Evolutionary conservation across 176 grass and related monocot genomes (phyloP), one percentile per base, ranked within the genome.

Genomic region (Aegilops tauschii): DNA sequence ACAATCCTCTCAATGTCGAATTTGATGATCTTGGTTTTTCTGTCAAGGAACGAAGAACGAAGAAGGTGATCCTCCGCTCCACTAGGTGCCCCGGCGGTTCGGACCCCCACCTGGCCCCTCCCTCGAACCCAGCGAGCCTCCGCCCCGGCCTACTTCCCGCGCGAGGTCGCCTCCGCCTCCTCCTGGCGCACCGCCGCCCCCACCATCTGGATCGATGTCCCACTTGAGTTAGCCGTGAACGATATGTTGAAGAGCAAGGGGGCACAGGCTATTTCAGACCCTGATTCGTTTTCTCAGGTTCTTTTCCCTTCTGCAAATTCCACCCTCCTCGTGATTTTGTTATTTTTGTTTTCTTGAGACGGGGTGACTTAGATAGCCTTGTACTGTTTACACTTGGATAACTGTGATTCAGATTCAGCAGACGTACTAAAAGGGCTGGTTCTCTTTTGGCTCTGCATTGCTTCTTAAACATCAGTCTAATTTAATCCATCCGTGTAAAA

Each of bases 161-260:
- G 35, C 35, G 35, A 36, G 5, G 35, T 36, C 35, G 35, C 35
- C 35, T 36, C 23, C 35, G 35, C 35, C 35, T 36, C 35, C 35
- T 36, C 35, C 35, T 36, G 35, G 35, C 35, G 35, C 35, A 36
- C 5, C 35, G 35, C 35, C 35, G 35, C 35, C 35, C 35, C 35
- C 35, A 36, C 93, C 52, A 88, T 98, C 72, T 98, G 96, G 93
- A 87, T 98, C 31, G 88, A 96, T 52, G 58, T 96, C 84, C 96
- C 96, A 54, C 44, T 95, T 9, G 91, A 98, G 71, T 85, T 90
- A 71, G 77, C 73, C 6, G 96, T 84, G 21, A 95, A 98, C 6
- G 93, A 95, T 20, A 83, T 91, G 76, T 54, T 95, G 77, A 90
- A 90, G 80, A 69, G 66, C 73, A 84, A 80, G n/a, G 77, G 64